Conservation (phyloP, 257 asterid species). For the Phtheirospermum japonicum region DNA sequence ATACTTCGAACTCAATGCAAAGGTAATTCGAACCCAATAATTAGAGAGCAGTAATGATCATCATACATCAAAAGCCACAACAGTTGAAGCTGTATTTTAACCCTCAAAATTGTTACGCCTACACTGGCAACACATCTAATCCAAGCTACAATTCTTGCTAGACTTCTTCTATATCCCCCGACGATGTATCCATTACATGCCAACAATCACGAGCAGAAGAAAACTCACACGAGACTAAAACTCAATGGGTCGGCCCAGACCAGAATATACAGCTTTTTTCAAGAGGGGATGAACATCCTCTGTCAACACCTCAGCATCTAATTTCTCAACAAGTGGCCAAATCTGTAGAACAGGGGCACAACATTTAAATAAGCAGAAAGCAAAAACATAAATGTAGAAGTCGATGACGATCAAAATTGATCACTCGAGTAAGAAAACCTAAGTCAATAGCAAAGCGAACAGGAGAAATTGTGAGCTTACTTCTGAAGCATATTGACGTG, state of each 20-base stretch:
- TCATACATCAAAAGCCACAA: not conserved
- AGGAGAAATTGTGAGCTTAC: slow-evolving; percentile 43
- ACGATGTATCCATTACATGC: not conserved
- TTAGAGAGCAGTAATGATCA: not conserved
- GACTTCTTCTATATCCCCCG: not conserved
- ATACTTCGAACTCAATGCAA: not conserved
- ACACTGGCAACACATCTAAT: not conserved
- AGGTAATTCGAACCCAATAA: not conserved
- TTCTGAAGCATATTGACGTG: slow-evolving; percentile 93
- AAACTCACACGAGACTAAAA: slow-evolving; percentile 19
- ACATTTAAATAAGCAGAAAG: not conserved
- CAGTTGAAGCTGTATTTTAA: not conserved
- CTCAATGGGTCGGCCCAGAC: slow-evolving; percentile 60
- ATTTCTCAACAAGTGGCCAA: slow-evolving; percentile 74
- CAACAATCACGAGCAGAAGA: not conserved
- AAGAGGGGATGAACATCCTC: slow-evolving; percentile 77
- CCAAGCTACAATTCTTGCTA: slow-evolving; percentile 24
- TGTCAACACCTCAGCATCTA: slow-evolving; percentile 72
- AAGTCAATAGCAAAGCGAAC: slow-evolving; percentile 1
- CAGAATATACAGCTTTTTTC: slow-evolving; percentile 68
- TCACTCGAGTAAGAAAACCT: too few species aligned
- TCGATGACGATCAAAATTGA: not conserved
- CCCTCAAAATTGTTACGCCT: not conserved
- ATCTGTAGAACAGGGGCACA: slow-evolving; percentile 46
- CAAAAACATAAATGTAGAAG: not conserved